Evolutionary conservation across 805 yeast genomes (phyloP), one percentile per base, ranked within the genome.

Genomic region (Kockiozyma suomiensis): DNA sequence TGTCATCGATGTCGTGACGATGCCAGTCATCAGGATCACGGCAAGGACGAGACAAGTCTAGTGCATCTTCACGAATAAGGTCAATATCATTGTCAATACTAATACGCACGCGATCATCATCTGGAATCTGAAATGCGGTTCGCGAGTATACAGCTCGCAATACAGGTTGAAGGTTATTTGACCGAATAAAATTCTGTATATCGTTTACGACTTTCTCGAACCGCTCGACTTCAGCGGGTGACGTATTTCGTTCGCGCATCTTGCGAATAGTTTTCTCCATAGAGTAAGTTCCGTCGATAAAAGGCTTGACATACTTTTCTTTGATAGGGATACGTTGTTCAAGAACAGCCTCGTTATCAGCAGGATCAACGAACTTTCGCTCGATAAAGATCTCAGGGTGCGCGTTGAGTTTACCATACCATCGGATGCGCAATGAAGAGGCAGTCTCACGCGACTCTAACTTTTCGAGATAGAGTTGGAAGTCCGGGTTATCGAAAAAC

Each of bases 71-170:
- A 69, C 98, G 84, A 62, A 93, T 86, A 71, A 89, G 92, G 54
- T 86, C 71, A 58, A 94, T 84, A 72, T 94, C 94, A 15, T 96
- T 87, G 75, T 93, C 98, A 65, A 93, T 89, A 46, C 89, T 86
- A 62, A 94, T 85, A 72, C 98, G 85, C 40, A 92, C 87, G 70
- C 93, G 83, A 73, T 92, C 96, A 73, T 94, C 98, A 59, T 97
- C 97, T 2, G 99, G 99, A 69, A 93, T 93, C 79, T 93, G 97
- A 79, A 94, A 93, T 1, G 98, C 98, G 4, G 97, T 89, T 74
- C 98, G 82, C 43, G 90, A 88, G 76, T 89, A 90, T 38, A 86
- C 83, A 10, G 97, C 83, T 76, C 98, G 85, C 72, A 94, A 76
- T 40, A 89, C 83, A 13, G 99, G 99, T 74, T 90, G 88, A 65